Base-by-base conservation (phyloP, 2,329 filamentous ascomycete genomes). In the Malbranchea zuffiana region DNA sequence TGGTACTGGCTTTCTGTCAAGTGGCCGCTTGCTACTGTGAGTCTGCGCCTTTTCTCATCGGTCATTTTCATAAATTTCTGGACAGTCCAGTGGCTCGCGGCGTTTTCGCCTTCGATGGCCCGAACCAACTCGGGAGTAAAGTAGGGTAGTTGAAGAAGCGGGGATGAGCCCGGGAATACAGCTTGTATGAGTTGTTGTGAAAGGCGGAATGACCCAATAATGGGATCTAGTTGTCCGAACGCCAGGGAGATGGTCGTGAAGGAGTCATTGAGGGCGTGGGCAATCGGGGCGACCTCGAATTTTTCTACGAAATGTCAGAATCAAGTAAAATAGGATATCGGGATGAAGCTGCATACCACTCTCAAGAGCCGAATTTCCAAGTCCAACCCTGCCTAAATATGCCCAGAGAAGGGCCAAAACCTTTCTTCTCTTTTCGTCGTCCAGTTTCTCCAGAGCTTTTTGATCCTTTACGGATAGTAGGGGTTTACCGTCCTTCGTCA, bases 131-230 rank as follows among this genome's bases (percentile, higher is more conserved):
- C 67, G 13, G 80, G 71, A 11, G 78, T 90, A 61, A 96, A 82
- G 58, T 92, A 69, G 10, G 90, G 90, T 8, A 98, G 74, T 63
- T 98, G 90, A 34, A 95, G 76, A 27, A 98, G 78, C 3, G 90
- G 87, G 7, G 87, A 92, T 2, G 80, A 75, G 46, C 75, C 76
- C 18, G 90, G 88, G 11, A 85, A 71, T 26, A 96, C 64, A 15
- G 90, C 88, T 67, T 98, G 90, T 42, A 96, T 82, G 41, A 98
- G 65, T 50, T 82, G 78, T 63, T 98, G 90, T 47, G 81, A 82
- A 38, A 82, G 75, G 49, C 75, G 75, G 67, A 86, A 93, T 11
- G 86, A 81, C 17, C 81, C 74, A 34, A 94, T 69, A 34, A 96
- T 80, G 16, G 88, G 87, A 11, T 71, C 71, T 25, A 86, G 83